Conservation (phyloP, 495 filamentous ascomycete species). For the Venustampulla echinocandica region DNA sequence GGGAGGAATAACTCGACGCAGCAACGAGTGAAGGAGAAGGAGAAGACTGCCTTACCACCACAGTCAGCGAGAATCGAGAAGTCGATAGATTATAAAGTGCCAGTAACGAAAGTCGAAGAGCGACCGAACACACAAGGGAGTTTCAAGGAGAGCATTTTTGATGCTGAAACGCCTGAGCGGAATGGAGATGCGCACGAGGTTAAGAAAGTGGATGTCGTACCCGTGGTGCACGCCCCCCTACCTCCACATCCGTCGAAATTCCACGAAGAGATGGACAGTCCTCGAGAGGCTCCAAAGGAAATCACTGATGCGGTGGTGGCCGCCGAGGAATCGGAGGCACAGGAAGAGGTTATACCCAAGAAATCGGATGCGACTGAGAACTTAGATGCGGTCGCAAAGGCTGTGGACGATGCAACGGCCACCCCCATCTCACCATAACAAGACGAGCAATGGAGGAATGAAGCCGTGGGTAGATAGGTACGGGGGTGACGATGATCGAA, state of each 20-base stretch:
- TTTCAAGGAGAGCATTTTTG: slow-evolving; percentile 35
- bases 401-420: slow-evolving; percentile 16
- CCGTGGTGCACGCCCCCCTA: not conserved
- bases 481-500: no score
- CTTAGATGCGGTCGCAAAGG: slow-evolving; percentile 13
- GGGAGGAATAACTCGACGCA: slow-evolving; percentile 20
- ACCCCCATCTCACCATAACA: slow-evolving; percentile 6
- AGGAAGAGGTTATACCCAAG: slow-evolving; percentile 32
- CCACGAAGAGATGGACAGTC: slow-evolving; percentile 11
- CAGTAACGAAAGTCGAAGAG: not conserved
- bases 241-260: slow-evolving; percentile 8
- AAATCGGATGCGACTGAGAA: slow-evolving; percentile 6
- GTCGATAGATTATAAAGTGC: not conserved
- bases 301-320: not conserved
- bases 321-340: slow-evolving; percentile 23
- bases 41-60: slow-evolving; percentile 2
- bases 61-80: slow-evolving; percentile 18
- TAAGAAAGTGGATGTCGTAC: slow-evolving; percentile 3
- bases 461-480: no score
- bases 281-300: not conserved
- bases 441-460: no score
- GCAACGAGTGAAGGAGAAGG: slow-evolving; percentile 24
- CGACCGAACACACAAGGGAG: slow-evolving; percentile 28
- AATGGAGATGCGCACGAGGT: slow-evolving; percentile 6
- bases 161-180: slow-evolving; percentile 19